phyloP scores from a whole-genome alignment of 2,329 filamentous ascomycete species.

The Fusarium concolor region DNA sequence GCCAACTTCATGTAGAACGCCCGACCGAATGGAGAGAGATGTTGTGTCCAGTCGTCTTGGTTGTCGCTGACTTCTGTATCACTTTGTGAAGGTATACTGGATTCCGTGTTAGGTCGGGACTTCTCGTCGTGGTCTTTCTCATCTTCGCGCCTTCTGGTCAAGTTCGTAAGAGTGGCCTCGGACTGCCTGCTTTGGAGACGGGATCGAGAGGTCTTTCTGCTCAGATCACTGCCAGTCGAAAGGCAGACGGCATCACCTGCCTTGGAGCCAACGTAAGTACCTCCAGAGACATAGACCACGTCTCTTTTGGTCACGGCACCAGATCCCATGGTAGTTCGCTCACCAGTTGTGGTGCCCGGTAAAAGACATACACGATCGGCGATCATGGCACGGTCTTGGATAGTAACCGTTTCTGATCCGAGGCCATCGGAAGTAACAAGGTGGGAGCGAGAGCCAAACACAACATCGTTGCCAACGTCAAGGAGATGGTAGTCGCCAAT shows the following conservation, averaged over 20 bases:
- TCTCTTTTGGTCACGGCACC: slow-evolving; percentile 1
- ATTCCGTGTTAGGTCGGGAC: neutral
- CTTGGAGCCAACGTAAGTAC: slow-evolving; percentile 6
- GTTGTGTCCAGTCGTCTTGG: neutral
- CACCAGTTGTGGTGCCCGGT: neutral
- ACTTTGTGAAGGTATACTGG: neutral
- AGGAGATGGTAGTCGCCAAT: slow-evolving; percentile 1
- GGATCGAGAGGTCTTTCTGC: neutral
- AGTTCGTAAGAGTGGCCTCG: neutral
- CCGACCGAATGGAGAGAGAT: slow-evolving; percentile 10
- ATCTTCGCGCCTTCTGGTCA: neutral
- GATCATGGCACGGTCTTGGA: slow-evolving; percentile 10
- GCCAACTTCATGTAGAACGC: slow-evolving; percentile 14
- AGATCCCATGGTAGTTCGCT: neutral
- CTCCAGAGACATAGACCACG: rapidly evolving
- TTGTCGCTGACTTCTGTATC: rapidly evolving
- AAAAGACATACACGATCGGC: slow-evolving; percentile 10
- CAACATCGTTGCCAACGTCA: slow-evolving; percentile 2
- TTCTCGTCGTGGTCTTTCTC: neutral
- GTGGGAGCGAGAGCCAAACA: slow-evolving; percentile 2
- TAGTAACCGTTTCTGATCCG: neutral
- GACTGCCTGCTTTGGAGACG: neutral
- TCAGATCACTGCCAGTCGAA: neutral
- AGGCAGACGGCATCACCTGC: slow-evolving; percentile 3
- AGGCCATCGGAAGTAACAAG: neutral